phyloP scores from a whole-genome alignment of 192 early-diverging fungal species.

The Rhizophagus clarus region DNA sequence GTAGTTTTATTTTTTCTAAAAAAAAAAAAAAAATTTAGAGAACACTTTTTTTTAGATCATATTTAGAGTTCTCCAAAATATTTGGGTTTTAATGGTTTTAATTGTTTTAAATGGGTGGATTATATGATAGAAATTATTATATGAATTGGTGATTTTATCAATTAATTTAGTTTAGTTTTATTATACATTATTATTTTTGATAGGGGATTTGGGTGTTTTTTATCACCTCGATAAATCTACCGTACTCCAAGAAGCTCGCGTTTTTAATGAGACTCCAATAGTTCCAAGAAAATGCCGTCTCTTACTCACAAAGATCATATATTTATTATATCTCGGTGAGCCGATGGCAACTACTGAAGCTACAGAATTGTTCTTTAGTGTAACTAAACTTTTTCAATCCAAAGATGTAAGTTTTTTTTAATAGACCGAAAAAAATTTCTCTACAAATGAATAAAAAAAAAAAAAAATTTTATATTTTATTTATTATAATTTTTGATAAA shows the following conservation, averaged over 20 bases:
- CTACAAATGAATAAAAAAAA: neutral
- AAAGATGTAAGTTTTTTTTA: slow-evolving; percentile 73
- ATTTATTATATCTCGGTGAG: slow-evolving; percentile 89
- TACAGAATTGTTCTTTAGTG: slow-evolving; percentile 96
- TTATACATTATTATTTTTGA: neutral
- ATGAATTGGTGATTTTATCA: neutral
- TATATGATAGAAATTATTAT: too few species aligned
- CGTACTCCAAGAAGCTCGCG: slow-evolving; percentile 94
- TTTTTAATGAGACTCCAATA: slow-evolving; percentile 96
- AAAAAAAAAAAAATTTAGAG: neutral
- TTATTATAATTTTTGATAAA: neutral
- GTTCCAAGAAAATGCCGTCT: slow-evolving; percentile 92
- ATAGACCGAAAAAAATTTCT: neutral
- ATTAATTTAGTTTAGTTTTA: neutral
- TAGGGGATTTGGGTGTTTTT: slow-evolving; percentile 78
- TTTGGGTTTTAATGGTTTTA: neutral
- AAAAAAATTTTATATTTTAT: too few species aligned
- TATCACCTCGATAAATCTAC: slow-evolving; percentile 90
- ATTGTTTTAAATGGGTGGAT: too few species aligned
- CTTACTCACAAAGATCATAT: slow-evolving; percentile 91
- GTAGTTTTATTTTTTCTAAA: neutral
- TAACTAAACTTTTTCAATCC: slow-evolving; percentile 96
- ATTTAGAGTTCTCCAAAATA: neutral
- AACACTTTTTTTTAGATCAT: neutral
- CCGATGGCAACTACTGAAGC: slow-evolving; percentile 92